phyloP scores from a whole-genome alignment of 352 stramenopile genomes.

The Pythium brachiatum region DNA sequence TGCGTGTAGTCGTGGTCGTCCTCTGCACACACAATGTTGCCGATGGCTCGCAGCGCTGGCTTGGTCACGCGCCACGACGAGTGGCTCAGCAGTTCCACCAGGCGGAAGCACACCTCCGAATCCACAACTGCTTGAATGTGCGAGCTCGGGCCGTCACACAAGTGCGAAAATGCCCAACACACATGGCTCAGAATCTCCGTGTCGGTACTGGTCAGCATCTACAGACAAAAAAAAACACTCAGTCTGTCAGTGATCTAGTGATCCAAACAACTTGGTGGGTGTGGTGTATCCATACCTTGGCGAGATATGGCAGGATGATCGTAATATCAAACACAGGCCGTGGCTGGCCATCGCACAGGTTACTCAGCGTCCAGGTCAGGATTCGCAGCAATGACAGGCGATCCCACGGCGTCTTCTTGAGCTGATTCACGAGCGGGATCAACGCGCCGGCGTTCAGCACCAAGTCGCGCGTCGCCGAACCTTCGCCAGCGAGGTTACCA shows the following conservation, averaged over 20 bases:
- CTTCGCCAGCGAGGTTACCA: conserved; percentile 90
- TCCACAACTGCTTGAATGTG: conserved; percentile 96
- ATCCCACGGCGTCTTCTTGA: conserved; percentile 86
- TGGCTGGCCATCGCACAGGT: conserved; percentile 90
- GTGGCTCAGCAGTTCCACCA: conserved; percentile 93
- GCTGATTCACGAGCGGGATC: conserved; percentile 81
- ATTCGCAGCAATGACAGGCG: conserved; percentile 87
- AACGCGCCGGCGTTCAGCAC: conserved; percentile 86
- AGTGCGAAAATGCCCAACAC: conserved; percentile 96
- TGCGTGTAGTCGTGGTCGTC: conserved; percentile 91
- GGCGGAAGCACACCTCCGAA: conserved; percentile 81
- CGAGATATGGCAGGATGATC: conserved; percentile 84
- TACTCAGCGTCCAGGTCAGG: conserved; percentile 91
- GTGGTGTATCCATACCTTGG: conserved; percentile 66
- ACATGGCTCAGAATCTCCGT: conserved; percentile 94
- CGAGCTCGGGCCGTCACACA: conserved; percentile 95
- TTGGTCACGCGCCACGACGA: conserved; percentile 96
- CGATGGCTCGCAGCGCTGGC: conserved; percentile 95
- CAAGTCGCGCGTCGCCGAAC: conserved; percentile 81
- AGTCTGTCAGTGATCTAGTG: not conserved
- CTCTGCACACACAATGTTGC: conserved; percentile 99
- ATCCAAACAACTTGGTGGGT: no score
- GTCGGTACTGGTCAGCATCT: conserved; percentile 93
- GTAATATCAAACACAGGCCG: conserved; percentile 87
- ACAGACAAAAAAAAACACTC: not conserved